Conservation (phyloP, 2,329 filamentous ascomycete genomes). For the Cladosporium sp. region DNA sequence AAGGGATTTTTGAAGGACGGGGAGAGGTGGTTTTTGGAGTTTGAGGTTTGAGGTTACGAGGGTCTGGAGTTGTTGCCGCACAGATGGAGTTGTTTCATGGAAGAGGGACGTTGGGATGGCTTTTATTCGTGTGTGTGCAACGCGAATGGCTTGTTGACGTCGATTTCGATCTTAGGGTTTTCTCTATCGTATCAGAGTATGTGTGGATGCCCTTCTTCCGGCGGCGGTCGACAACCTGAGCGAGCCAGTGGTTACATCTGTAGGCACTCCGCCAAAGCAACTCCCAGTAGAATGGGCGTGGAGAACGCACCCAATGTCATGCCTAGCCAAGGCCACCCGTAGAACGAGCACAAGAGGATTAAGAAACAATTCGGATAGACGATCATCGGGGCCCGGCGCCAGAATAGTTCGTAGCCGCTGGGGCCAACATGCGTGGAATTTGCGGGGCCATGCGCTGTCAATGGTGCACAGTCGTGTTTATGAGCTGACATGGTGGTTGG, state of each 20-base stretch:
- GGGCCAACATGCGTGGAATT: neutral
- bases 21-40: slow-evolving; percentile 15
- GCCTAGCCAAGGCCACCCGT: neutral
- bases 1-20: slow-evolving; percentile 59
- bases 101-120: too few relatives aligned
- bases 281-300: neutral
- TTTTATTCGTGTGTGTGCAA: too few relatives aligned
- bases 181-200: too few relatives aligned
- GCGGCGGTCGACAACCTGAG: too few relatives aligned
- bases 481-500: neutral
- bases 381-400: neutral
- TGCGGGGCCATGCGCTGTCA: neutral
- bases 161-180: too few relatives aligned
- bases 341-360: neutral
- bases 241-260: too few relatives aligned
- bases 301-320: neutral
- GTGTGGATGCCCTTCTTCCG: too few relatives aligned
- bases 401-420: neutral
- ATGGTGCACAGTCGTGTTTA: neutral
- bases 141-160: too few relatives aligned
- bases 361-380: neutral
- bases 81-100: too few relatives aligned
- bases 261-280: neutral
- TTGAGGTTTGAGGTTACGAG: neutral
- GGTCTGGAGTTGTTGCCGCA: too few relatives aligned